Conservation (phyloP, 2,329 filamentous ascomycete species). For the Paraphaeosphaeria sporulosa region DNA sequence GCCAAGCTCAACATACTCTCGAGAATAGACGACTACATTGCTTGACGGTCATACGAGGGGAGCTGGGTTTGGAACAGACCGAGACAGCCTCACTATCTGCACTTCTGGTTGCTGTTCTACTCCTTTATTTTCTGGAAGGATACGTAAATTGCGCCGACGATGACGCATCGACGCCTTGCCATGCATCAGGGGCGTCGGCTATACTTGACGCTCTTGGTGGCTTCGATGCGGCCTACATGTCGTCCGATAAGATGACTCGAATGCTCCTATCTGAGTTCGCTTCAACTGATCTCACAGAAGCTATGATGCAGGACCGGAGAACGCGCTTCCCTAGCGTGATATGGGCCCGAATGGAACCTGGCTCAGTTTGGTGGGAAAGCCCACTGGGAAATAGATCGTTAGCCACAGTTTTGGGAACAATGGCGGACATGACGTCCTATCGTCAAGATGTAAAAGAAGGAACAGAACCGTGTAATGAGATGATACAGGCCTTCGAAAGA, state of each 20-base stretch:
- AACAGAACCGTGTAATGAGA: neutral
- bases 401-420: constrained; percentile 8
- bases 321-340: constrained; percentile 20
- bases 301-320: constrained; percentile 20
- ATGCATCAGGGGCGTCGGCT: constrained; percentile 64
- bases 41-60: constrained; percentile 18
- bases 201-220: constrained; percentile 79
- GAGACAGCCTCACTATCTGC: constrained; percentile 17
- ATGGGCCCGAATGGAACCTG: constrained; percentile 19
- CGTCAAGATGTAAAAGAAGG: constrained; percentile 7
- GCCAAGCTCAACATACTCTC: constrained; percentile 15
- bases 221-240: constrained; percentile 15
- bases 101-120: constrained; percentile 22
- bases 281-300: constrained; percentile 25
- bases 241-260: constrained; percentile 17
- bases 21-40: constrained; percentile 14
- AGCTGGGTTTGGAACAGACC: constrained; percentile 13
- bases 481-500: constrained; percentile 2
- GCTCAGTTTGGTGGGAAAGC: constrained; percentile 23
- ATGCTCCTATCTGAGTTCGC: constrained; percentile 26
- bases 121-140: constrained; percentile 25
- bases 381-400: constrained; percentile 7
- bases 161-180: constrained; percentile 23
- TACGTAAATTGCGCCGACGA: constrained; percentile 22
- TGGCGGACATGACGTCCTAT: constrained; percentile 14